phyloP scores from a whole-genome alignment of 2,329 filamentous ascomycete species.

The Sarocladiaceae sp. region DNA sequence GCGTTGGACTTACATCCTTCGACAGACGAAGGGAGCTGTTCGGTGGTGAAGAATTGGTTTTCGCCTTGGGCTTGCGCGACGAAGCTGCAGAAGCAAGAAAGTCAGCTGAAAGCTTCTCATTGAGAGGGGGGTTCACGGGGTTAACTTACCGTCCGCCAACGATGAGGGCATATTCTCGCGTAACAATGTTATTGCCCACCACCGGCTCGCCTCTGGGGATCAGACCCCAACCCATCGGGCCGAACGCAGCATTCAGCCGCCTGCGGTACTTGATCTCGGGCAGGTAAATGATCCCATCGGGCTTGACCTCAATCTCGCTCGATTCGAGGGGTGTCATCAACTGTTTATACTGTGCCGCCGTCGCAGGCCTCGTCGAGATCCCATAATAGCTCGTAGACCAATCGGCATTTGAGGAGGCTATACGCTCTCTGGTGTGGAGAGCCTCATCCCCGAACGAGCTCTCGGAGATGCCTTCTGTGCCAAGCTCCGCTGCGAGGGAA shows the following conservation, averaged over 20 bases:
- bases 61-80: conserved; percentile 91
- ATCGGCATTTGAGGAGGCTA: conserved; percentile 42
- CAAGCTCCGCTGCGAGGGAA: too few species aligned
- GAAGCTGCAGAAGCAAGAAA: conserved; percentile 54
- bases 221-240: conserved; percentile 91
- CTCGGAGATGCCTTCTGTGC: too few species aligned
- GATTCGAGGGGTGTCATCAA: conserved; percentile 61
- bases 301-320: conserved; percentile 91
- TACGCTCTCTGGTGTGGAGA: background rate
- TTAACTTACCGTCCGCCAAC: conserved; percentile 70
- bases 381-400: conserved; percentile 83
- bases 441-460: too few species aligned
- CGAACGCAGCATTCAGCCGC: conserved; percentile 85
- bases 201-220: conserved; percentile 81
- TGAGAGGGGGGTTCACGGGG: background rate
- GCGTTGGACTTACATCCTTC: conserved; percentile 98
- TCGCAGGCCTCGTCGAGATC: conserved; percentile 64
- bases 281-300: conserved; percentile 91
- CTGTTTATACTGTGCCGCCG: conserved; percentile 59
- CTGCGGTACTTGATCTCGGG: conserved; percentile 97
- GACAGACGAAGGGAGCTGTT: conserved; percentile 86
- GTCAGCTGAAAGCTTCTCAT: too few species aligned
- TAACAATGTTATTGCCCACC: conserved; percentile 73
- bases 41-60: conserved; percentile 85
- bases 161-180: conserved; percentile 88